Evolutionary conservation across 306 rosid genomes (phyloP), one percentile per base, ranked within the genome.

Genomic region (Quercus engelmannii): DNA sequence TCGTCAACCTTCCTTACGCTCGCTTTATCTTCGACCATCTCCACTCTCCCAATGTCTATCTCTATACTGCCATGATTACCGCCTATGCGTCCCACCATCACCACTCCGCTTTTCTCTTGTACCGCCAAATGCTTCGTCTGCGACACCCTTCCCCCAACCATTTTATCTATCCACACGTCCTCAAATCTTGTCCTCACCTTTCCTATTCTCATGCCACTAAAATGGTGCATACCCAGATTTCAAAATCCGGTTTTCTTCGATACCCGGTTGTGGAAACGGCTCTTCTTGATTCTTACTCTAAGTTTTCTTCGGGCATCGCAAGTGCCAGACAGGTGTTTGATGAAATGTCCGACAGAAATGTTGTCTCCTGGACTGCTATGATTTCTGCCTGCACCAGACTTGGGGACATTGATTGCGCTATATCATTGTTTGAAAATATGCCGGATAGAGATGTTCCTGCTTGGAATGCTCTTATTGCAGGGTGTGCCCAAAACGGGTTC

Each of bases 381-480:
- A 41, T 91, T 81, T 93, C 88, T 65, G 93, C 91, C 83, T 85
- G 82, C 76, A 77, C 85, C 33, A 89, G 93, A 74, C 59, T 74
- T 74, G 98, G 97, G 76, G 84, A 93, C 30, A 83, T 90, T 41
- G 85, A 74, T 1, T 74, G 57, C 67, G 98, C 94, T 7, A 8
- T 91, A 33, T 74, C 35, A 21, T 49, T 91, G 90, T 93, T 91
- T 55, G 91, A 80, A 33, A 65, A 81, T 55, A 91, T 93, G 93
- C 86, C 88, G 1, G 91, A 88, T 18, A 84, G 91, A 41, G 94
- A 91, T 63, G 87, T 91, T 28, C 92, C 97, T 1, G 86, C 90
- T 73, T 93, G 97, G 98, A 93, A 91, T 71, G 92, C 98, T 6
- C 67, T 90, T 4, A 91, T 93, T 77, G 81, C 92, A 0, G 97